Conservation (phyloP, 139 green algal genomes). For the Tetradesmus lagerheimii region DNA sequence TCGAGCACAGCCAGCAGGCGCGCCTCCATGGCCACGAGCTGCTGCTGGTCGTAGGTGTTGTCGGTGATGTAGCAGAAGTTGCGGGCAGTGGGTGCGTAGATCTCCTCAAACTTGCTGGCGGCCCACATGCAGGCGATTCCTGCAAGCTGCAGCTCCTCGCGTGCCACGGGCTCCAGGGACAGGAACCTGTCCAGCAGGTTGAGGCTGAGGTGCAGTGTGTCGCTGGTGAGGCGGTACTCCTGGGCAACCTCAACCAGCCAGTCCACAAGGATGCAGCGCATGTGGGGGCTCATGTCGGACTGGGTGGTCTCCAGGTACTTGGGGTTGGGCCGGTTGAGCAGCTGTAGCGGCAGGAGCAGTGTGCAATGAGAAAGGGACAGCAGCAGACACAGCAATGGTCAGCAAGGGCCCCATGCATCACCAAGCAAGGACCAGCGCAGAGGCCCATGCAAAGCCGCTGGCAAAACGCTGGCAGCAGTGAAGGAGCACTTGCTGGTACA, state of each 20-base stretch:
- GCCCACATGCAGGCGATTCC: slow-evolving; percentile 96
- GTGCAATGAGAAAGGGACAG: neutral
- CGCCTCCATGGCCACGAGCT: slow-evolving; percentile 88
- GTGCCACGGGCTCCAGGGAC: slow-evolving; percentile 63
- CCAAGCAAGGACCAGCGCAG: too few species aligned
- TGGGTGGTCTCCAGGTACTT: slow-evolving; percentile 86
- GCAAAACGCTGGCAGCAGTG: too few species aligned
- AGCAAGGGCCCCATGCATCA: too few species aligned
- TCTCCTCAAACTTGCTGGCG: slow-evolving; percentile 98
- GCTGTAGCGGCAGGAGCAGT: slow-evolving; percentile 66
- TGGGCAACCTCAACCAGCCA: slow-evolving; percentile 96
- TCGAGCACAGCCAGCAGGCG: slow-evolving; percentile 83
- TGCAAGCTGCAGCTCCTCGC: slow-evolving; percentile 76
- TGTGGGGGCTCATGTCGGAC: slow-evolving; percentile 90
- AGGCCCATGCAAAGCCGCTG: too few species aligned
- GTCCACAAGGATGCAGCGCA: slow-evolving; percentile 97
- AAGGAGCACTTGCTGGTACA: neutral
- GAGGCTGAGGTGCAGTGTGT: slow-evolving; percentile 94
- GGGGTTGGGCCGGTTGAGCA: slow-evolving; percentile 65
- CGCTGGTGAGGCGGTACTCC: slow-evolving; percentile 94
- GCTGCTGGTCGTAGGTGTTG: slow-evolving; percentile 94
- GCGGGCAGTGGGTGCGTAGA: slow-evolving; percentile 93
- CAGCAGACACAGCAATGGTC: neutral
- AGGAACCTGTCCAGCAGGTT: slow-evolving; percentile 95
- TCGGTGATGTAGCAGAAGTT: slow-evolving; percentile 99